Percentiles rank a stretch among this genome's conserved stretches.
Evolutionary conservation across 495 filamentous ascomycete genomes (phyloP).

Genomic region (Penicillium riverlandense): DNA sequence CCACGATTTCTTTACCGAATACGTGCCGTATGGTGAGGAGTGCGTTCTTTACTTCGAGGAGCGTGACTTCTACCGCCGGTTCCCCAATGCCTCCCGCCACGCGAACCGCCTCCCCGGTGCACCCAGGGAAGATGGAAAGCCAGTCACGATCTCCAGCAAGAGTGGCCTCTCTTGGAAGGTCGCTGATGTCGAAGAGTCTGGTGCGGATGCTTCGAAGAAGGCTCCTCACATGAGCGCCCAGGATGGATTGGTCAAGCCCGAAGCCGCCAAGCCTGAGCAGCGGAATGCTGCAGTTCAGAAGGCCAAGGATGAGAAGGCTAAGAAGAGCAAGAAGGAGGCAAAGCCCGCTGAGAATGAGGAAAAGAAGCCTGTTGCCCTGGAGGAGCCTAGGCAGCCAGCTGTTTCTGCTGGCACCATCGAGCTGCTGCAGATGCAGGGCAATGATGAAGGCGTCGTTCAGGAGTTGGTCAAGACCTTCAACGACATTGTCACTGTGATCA

Average conservation of each 20-base stretch:
- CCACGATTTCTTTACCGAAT: slow-evolving; percentile 99
- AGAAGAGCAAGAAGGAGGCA: slow-evolving; percentile 23
- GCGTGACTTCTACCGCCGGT: slow-evolving; percentile 84
- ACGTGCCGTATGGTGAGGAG: slow-evolving; percentile 90
- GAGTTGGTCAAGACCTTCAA: slow-evolving; percentile 94
- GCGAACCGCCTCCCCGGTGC: slow-evolving; percentile 36
- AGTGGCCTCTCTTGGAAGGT: slow-evolving; percentile 82
- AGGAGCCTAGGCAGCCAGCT: slow-evolving; percentile 25
- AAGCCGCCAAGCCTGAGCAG: slow-evolving; percentile 25
- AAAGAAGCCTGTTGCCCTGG: slow-evolving; percentile 24
- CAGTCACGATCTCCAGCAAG: slow-evolving; percentile 76
- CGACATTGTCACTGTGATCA: slow-evolving; percentile 87
- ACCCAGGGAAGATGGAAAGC: slow-evolving; percentile 53
- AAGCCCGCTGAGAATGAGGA: slow-evolving; percentile 17
- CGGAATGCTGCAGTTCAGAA: slow-evolving; percentile 29
- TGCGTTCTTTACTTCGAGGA: slow-evolving; percentile 96
- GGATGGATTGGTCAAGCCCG: slow-evolving; percentile 27
- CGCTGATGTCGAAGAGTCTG: slow-evolving; percentile 45
- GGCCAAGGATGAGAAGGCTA: slow-evolving; percentile 36
- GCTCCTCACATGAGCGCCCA: slow-evolving; percentile 41
- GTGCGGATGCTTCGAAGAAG: slow-evolving; percentile 37
- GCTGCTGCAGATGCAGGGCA: slow-evolving; percentile 60
- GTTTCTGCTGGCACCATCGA: slow-evolving; percentile 60
- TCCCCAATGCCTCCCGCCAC: slow-evolving; percentile 62
- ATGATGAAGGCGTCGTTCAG: slow-evolving; percentile 80